Conservation (phyloP, 768 basidiomycete genomes). For the Xerocomellus dryophilus region DNA sequence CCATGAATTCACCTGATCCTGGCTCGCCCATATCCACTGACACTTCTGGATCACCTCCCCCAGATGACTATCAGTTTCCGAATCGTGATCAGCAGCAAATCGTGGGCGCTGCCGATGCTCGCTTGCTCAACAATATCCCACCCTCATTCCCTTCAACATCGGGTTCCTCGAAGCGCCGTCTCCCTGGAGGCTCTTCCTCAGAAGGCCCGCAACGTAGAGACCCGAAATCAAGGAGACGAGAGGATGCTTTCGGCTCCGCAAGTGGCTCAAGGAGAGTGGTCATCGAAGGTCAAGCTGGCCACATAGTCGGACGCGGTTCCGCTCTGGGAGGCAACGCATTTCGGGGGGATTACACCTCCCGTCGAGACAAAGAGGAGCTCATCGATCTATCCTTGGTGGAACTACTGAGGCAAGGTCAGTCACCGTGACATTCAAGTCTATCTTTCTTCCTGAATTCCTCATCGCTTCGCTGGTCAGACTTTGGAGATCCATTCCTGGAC, state of each 20-base stretch:
- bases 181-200: constrained; percentile 46
- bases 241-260: constrained; percentile 34
- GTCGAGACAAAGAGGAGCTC: constrained; percentile 55
- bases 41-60: constrained; percentile 38
- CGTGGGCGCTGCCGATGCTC: constrained; percentile 18
- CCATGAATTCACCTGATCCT: constrained; percentile 39
- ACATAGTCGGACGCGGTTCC: constrained; percentile 1
- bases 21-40: constrained; percentile 36
- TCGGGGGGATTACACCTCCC: constrained; percentile 38
- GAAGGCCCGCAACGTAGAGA: constrained; percentile 46
- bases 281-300: constrained; percentile 22
- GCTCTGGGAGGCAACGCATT: constrained; percentile 19
- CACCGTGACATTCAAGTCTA: background rate
- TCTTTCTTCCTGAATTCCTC: constrained; percentile 1
- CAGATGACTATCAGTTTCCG: constrained; percentile 33
- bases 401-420: constrained; percentile 51
- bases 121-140: constrained; percentile 16
- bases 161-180: constrained; percentile 47
- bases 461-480: constrained; percentile 34
- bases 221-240: constrained; percentile 48
- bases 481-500: constrained; percentile 56
- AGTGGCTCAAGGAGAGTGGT: constrained; percentile 23
- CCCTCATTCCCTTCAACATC: constrained; percentile 22
- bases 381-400: constrained; percentile 50
- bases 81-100: constrained; percentile 32